phyloP scores from a whole-genome alignment of 495 filamentous ascomycete genomes.

The Oidiodendron maius region DNA sequence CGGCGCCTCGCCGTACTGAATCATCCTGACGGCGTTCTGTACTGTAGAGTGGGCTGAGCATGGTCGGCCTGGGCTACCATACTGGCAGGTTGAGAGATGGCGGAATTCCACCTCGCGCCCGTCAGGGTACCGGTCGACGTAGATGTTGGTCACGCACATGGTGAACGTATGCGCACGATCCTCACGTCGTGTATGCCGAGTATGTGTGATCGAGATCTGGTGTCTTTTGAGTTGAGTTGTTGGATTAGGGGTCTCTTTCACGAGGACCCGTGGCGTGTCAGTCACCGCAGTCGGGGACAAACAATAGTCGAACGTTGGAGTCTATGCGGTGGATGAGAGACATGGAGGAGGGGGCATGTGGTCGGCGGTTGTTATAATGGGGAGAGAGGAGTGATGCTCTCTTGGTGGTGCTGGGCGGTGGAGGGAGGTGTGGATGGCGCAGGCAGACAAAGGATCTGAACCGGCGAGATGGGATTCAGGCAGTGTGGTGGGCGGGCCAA shows the following conservation, averaged over 20 bases:
- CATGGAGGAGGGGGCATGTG: constrained; percentile 23
- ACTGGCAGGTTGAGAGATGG: constrained; percentile 15
- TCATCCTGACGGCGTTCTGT: constrained; percentile 18
- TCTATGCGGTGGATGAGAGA: constrained; percentile 17
- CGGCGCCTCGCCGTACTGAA: constrained; percentile 19
- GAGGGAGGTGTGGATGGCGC: neutral
- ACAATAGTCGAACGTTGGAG: constrained; percentile 13
- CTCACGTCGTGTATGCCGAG: too few relatives aligned
- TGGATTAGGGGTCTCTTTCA: neutral
- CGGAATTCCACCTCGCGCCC: constrained; percentile 11
- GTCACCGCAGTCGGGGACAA: constrained; percentile 21
- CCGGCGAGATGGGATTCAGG: too few relatives aligned
- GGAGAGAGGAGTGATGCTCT: too few relatives aligned
- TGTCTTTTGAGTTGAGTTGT: constrained; percentile 3
- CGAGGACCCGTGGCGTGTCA: constrained; percentile 14
- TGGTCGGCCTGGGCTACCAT: constrained; percentile 14
- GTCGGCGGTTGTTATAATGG: neutral
- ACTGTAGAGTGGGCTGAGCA: constrained; percentile 16
- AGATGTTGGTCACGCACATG: constrained; percentile 25
- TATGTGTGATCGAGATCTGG: constrained; percentile 1
- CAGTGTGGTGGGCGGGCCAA: neutral
- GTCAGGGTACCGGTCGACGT: constrained; percentile 21
- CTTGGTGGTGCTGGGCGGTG: neutral
- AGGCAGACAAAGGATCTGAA: neutral
- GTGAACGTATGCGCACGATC: too few relatives aligned